phyloP scores from a whole-genome alignment of 2,329 filamentous ascomycete species.

The Coccinonectria pachysandricola region DNA sequence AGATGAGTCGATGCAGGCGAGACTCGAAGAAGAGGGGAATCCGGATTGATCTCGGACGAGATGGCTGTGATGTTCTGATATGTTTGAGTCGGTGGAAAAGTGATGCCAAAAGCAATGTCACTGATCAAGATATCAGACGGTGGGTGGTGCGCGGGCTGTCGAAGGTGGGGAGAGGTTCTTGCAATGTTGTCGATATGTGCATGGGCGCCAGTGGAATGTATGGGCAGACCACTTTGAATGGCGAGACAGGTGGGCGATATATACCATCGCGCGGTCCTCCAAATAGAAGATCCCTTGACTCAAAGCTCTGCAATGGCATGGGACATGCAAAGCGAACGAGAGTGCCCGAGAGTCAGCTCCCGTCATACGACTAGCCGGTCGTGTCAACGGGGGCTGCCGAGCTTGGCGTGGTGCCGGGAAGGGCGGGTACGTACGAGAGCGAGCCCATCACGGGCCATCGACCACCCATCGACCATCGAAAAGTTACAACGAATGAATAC shows the following conservation, averaged over 20 bases:
- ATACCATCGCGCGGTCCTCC: too few relatives aligned
- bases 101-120: slow-evolving; percentile 3
- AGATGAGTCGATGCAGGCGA: slow-evolving; percentile 6
- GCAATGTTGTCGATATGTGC: slow-evolving; percentile 17
- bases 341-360: slow-evolving; percentile 18
- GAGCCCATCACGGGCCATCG: too few relatives aligned
- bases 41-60: slow-evolving; percentile 3
- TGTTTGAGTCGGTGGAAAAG: too few relatives aligned
- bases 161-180: slow-evolving; percentile 16
- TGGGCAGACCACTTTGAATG: slow-evolving; percentile 19
- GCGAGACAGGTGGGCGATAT: slow-evolving; percentile 21
- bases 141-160: slow-evolving; percentile 13
- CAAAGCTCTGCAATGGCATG: too few relatives aligned
- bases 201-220: slow-evolving; percentile 12
- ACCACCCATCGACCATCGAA: too few relatives aligned
- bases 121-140: slow-evolving; percentile 12
- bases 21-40: slow-evolving; percentile 3
- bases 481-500: too few relatives aligned
- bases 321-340: too few relatives aligned
- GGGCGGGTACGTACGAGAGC: slow-evolving; percentile 1
- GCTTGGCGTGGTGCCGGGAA: slow-evolving; percentile 13
- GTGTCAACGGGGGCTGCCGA: slow-evolving; percentile 17
- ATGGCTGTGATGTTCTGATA: slow-evolving; percentile 3
- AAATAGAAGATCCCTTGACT: too few relatives aligned
- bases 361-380: slow-evolving; percentile 19